Evolutionary conservation across 148 eudicot genomes (phyloP), one percentile per base, ranked within the genome.

Genomic region (Rhododendron molle): DNA sequence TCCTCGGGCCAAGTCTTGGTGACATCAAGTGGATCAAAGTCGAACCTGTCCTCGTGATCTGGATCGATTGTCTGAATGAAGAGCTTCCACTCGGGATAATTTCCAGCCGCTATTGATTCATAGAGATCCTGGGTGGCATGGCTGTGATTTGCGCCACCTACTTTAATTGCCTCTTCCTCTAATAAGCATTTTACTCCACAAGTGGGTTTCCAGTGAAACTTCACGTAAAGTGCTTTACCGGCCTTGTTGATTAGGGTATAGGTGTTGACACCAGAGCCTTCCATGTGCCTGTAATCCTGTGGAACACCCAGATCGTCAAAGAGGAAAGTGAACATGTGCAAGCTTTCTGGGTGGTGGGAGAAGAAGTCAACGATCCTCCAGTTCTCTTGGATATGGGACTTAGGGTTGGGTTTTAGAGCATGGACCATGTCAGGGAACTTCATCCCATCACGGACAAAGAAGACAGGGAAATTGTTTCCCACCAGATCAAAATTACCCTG

Each of bases 1-100:
- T 96, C 98, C 88, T 96, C 99, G 15, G 99, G 99, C 98, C 99
- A 96, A 36, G 90, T 95, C 90, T 94, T 95, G 49, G 98, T 96
- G 38, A 92, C 96, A 91, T 96, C 99, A 62, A 96, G 92, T 13
- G 98, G 99, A 83, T 96, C 99, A 85, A 96, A 96, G 88, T 96
- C 99, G 36, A 95, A 94, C 84, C 92, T 93, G 80, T 96, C 98
- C 81, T 94, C 97, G 79, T 94, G 96, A 83, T 90, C 94, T 11
- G 98, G 99, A 88, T 96, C 99, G 0, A 96, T 96, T 28, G 84
- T 92, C 88, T 96, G 99, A 77, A 96, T 91, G 86, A 89, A 96
- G 76, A 96, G 93, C 85, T 94, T 94, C 99, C 99, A 96, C 83
- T 95, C 99, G n/a, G 99, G 98, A 73, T 94, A 96, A 80, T 93